Evolutionary conservation across 345 rosid genomes (phyloP).

Genomic region (Laguncularia racemosa): DNA sequence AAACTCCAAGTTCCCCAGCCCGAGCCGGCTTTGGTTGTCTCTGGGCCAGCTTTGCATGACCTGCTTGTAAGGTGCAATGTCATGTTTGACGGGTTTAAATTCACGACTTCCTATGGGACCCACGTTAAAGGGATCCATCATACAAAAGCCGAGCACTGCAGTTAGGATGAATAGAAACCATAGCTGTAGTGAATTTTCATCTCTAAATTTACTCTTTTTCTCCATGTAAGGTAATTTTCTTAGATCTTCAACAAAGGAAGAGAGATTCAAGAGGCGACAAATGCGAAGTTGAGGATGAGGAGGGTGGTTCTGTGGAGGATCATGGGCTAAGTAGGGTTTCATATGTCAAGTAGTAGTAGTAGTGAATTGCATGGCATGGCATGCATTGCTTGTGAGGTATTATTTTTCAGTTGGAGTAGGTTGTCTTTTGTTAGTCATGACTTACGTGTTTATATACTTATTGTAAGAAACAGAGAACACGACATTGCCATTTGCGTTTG

Average conservation of each 20-base stretch:
- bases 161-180: conserved; percentile 39
- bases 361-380: conserved; percentile 7
- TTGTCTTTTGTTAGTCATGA: conserved; percentile 20
- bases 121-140: conserved; percentile 63
- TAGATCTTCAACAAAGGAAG: no score
- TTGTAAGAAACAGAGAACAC: background rate
- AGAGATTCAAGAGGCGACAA: background rate
- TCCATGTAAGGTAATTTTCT: conserved; percentile 26
- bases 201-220: conserved; percentile 29
- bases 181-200: conserved; percentile 39
- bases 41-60: conserved; percentile 85
- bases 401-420: conserved; percentile 6
- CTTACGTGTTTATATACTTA: conserved; percentile 5
- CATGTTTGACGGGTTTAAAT: conserved; percentile 80
- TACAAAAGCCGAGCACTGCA: conserved; percentile 45
- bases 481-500: conserved; percentile 7
- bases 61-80: conserved; percentile 76
- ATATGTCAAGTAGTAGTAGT: background rate
- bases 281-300: background rate
- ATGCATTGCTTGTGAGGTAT: conserved; percentile 15
- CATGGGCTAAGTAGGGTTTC: conserved; percentile 1
- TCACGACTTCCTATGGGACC: conserved; percentile 70
- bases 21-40: conserved; percentile 60
- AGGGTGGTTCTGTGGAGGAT: background rate
- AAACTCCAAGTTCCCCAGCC: conserved; percentile 66